A percentile compares a stretch with the other conserved stretches of the same genome.
phyloP scores from a whole-genome alignment of 345 rosid genomes.

The Abelmoschus esculentus region DNA sequence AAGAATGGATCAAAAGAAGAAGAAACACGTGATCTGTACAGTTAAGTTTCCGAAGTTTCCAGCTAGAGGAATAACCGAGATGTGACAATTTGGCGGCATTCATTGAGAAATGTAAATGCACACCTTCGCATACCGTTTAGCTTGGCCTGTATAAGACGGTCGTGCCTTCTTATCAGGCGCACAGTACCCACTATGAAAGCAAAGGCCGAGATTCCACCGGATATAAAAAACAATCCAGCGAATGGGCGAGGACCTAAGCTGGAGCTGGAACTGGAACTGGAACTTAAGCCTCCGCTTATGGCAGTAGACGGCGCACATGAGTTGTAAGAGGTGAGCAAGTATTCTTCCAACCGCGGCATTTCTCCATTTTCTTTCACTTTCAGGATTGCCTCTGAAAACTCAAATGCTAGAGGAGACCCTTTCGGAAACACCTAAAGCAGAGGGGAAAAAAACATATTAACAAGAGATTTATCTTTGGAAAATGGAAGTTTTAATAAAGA shows the following conservation, averaged over 20 bases:
- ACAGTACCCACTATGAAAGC: background rate
- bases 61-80: background rate
- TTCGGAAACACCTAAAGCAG: slow-evolving; percentile 20
- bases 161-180: slow-evolving; percentile 2
- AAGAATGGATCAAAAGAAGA: background rate
- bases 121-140: background rate
- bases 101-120: background rate
- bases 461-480: background rate
- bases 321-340: slow-evolving; percentile 8
- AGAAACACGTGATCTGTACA: background rate
- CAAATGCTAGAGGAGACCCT: slow-evolving; percentile 20
- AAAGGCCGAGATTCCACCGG: slow-evolving; percentile 15
- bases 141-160: background rate
- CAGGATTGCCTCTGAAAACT: slow-evolving; percentile 24
- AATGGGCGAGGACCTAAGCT: slow-evolving; percentile 15
- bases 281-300: background rate
- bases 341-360: slow-evolving; percentile 10
- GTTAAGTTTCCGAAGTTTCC: background rate
- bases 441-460: background rate
- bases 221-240: slow-evolving; percentile 12
- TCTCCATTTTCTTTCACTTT: slow-evolving; percentile 19
- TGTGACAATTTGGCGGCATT: background rate
- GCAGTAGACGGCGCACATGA: slow-evolving; percentile 10
- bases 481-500: background rate
- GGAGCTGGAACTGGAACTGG: background rate